Conservation (phyloP, 176 grass and related monocot genomes). For the Oryza meridionalis region DNA sequence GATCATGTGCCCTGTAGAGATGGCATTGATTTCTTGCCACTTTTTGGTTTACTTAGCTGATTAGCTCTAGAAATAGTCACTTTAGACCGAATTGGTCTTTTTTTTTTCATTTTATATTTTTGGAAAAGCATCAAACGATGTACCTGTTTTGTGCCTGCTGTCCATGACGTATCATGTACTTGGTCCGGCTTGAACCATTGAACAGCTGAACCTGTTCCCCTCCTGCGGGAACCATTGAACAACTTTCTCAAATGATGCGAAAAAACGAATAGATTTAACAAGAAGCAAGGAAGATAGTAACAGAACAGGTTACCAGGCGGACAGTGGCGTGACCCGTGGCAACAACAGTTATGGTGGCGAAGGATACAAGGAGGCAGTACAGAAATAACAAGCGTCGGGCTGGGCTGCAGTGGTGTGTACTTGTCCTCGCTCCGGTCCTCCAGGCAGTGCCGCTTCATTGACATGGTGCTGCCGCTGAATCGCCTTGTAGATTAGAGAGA, state of each 20-base stretch:
- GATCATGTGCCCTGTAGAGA: not conserved
- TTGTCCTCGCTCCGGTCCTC: not conserved
- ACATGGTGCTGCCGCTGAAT: not conserved
- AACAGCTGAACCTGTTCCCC: not conserved
- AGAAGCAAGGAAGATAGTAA: not conserved
- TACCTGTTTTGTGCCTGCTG: not conserved
- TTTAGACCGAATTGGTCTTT: not conserved
- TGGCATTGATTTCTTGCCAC: not conserved
- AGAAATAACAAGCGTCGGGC: not conserved
- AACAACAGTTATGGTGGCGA: too few relatives aligned
- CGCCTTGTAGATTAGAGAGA: not conserved
- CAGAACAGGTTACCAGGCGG: not conserved
- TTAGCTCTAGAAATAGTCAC: not conserved
- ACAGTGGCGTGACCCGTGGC: too few relatives aligned
- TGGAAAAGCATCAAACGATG: not conserved
- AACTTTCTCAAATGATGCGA: not conserved
- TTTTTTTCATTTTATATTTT: not conserved
- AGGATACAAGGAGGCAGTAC: not conserved
- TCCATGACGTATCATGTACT: not conserved
- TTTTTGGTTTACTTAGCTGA: not conserved
- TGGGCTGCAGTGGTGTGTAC: too few relatives aligned
- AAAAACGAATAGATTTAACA: not conserved
- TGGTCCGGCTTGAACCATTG: not conserved
- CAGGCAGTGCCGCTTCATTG: not conserved
- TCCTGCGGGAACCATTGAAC: not conserved